Evolutionary conservation across 2,329 filamentous ascomycete species (phyloP).

Genomic region (Paramyrothecium roridum): DNA sequence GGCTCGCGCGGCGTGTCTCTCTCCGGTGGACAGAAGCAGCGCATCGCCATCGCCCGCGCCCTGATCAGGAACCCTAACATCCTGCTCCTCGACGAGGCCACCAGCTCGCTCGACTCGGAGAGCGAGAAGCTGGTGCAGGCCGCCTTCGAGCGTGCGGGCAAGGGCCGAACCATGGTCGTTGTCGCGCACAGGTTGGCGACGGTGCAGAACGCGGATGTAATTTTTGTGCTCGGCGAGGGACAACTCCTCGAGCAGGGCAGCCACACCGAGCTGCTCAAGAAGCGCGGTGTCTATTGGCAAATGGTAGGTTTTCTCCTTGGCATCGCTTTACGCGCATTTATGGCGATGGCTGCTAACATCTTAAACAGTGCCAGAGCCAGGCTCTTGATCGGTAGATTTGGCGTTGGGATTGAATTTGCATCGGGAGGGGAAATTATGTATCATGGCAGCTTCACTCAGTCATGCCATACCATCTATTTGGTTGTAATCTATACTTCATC

Average conservation of each 20-base stretch:
- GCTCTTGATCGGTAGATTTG: slow-evolving; percentile 46
- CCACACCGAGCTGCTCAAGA: slow-evolving; percentile 47
- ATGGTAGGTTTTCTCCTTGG: slow-evolving; percentile 43
- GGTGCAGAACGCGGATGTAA: slow-evolving; percentile 75
- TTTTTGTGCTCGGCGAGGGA: slow-evolving; percentile 71
- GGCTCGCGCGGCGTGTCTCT: slow-evolving; percentile 65
- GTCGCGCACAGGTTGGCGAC: slow-evolving; percentile 77
- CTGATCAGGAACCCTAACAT: slow-evolving; percentile 64
- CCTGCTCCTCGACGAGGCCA: slow-evolving; percentile 70
- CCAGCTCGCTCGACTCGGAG: slow-evolving; percentile 64
- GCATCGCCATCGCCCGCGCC: slow-evolving; percentile 66
- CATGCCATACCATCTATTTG: neutral
- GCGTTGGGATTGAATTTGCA: neutral
- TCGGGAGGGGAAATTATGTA: neutral
- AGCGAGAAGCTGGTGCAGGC: slow-evolving; percentile 60
- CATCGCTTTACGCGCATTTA: neutral
- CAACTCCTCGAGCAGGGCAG: slow-evolving; percentile 53
- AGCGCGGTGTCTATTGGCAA: slow-evolving; percentile 53
- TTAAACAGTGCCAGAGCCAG: slow-evolving; percentile 54
- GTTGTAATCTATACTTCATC: neutral
- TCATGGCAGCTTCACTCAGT: neutral
- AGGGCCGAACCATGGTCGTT: slow-evolving; percentile 65
- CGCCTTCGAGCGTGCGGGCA: slow-evolving; percentile 63
- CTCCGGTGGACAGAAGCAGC: slow-evolving; percentile 71
- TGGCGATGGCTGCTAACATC: slow-evolving; percentile 13